Base-by-base conservation (phyloP, 129 eudicot species). In the Lactuca saligna region DNA sequence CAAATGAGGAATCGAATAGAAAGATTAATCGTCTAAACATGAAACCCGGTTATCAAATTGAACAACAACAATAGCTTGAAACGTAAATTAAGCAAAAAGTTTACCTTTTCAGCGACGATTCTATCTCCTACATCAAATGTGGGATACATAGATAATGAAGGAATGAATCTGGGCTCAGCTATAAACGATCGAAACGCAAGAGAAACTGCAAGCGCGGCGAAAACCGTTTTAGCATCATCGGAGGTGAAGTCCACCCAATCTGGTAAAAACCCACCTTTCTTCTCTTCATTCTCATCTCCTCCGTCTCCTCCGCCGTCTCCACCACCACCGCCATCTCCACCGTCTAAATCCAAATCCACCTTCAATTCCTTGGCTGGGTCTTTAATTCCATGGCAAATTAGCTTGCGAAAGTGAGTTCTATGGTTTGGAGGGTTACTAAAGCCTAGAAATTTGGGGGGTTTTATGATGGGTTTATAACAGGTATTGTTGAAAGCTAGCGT, bases 81-180 rank as follows among this genome's bases (percentile, higher is more conserved):
- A 9, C 9, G 31, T 8, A 35, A 61, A 61, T 35, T 15, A 38
- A 61, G n/a, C 20, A 10, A 54, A 68, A 50, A 0, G 5, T 61
- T 42, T 65, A 92, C 99, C 96, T 94, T 94, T 78, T 94, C 99
- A 44, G 99, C 99, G 14, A 94, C 96, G 53, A 94, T 48, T 42
- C 99, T 73, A 71, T 94, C 99, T 14, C 99, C 99, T 61, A 94
- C 88, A 81, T 94, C 97, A 85, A 94, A 94, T 67, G 97, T 94
- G 61, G 99, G 99, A 79, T 74, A 94, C 99, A 94, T 94, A 49
- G 99, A 94, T 63, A 94, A 83, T 0, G 99, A 94, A 57, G 99
- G 99, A 63, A 94, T 94, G 60, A 61, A 94, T 79, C 99, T 78
- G 3, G 99, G 99, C 86, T 93, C 99, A 5, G 99, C 99, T n/a